phyloP scores from a whole-genome alignment of 768 basidiomycete species.

The Panellus pusillus region DNA sequence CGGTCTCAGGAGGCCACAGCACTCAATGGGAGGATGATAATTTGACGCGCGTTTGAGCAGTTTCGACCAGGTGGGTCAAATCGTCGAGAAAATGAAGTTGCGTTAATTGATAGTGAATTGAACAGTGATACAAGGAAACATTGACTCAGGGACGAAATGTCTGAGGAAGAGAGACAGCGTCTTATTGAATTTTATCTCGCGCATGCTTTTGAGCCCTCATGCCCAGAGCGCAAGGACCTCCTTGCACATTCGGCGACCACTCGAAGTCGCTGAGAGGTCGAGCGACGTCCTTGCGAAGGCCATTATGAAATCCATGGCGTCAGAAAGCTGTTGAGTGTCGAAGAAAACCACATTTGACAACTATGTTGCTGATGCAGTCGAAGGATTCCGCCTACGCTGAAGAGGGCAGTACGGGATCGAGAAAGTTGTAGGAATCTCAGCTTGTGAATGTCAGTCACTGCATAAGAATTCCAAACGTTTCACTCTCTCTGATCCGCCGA shows the following conservation, averaged over 20 bases:
- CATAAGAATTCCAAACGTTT: too few relatives aligned
- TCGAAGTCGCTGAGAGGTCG: neutral
- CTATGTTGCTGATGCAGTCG: neutral
- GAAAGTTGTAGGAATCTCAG: neutral
- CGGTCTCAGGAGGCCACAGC: neutral
- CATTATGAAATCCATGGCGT: conserved; percentile 1
- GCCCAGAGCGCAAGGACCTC: neutral
- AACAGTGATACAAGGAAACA: neutral
- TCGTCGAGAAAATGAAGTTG: too few relatives aligned
- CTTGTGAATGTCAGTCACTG: too few relatives aligned
- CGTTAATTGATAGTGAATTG: too few relatives aligned
- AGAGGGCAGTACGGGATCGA: neutral
- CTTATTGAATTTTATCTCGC: neutral
- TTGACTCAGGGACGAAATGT: too few relatives aligned
- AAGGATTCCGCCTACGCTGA: neutral
- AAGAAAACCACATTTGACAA: conserved; percentile 8
- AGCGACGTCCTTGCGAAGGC: neutral
- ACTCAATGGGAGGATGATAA: neutral
- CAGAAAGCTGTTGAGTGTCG: conserved; percentile 3
- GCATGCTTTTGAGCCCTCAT: conserved; percentile 2
- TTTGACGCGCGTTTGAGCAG: neutral
- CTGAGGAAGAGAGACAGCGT: neutral
- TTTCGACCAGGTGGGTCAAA: neutral
- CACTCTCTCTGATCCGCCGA: too few relatives aligned
- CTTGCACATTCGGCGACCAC: neutral